Base-by-base conservation (phyloP, 108 stramenopile genomes). In the Cyclotella baltica region DNA sequence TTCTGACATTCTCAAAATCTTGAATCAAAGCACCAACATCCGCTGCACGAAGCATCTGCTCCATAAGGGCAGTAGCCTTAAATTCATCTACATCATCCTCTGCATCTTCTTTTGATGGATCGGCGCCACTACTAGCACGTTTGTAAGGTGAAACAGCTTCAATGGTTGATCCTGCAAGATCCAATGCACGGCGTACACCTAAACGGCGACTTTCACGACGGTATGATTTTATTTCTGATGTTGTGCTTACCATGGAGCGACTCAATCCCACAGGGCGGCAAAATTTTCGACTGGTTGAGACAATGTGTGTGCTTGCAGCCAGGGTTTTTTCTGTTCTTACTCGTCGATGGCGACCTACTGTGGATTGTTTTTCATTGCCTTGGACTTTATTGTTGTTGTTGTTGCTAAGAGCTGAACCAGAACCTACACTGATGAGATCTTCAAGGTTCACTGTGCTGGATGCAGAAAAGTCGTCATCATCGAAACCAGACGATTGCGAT, bases 1-100 rank as follows among this genome's bases (percentile, higher is more conserved):
- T 88, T 27, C 71, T 78, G 81, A 89, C 85, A 50, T 91, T 88
- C 1, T 87, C 88, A 77, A 84, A 94, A 38, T 87, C 84, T 69
- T 94, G 93, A 28, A 94, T 58, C 40, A 91, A 77, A n/a, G 91
- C 88, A 4, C 84, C 88, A 0, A 94, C 89, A 65, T 94, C 93
- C 3, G 89, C 89, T 8, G 89, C 89, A 47, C 76, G 73, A 66
- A 94, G 64, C 47, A 94, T 77, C 19, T 83, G 85, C 70, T 94
- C 93, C 79, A 95, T 73, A 13, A 92, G 80, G 15, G 88, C 93
- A 3, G 86, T 77, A 25, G 85, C 90, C 23, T 89, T 88, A 33
- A 92, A 67, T 43, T 89, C 89, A 59, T 95, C 89, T 11, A 73
- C 55, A 47, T 86, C 82, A 53, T 71, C 74, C 9, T 83, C 68